Percentiles rank a stretch among this genome's conserved stretches.
Evolutionary conservation across 2,329 filamentous ascomycete genomes (phyloP).

Genomic region (Sporothrix pseudoabietina): DNA sequence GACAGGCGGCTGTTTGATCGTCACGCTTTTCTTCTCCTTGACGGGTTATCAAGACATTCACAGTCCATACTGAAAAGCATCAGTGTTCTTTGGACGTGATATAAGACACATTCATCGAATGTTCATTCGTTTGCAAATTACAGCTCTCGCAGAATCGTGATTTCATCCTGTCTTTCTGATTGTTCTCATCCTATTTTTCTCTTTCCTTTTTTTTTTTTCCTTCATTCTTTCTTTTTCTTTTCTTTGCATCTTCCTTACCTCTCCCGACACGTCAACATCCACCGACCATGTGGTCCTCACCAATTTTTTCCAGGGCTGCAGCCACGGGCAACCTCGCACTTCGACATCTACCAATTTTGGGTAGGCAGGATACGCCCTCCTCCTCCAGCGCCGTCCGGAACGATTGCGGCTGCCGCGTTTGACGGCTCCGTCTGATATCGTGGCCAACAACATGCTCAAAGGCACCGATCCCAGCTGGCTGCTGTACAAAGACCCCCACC

Average conservation of each 20-base stretch:
- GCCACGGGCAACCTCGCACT: not conserved
- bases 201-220: not conserved
- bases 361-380: not conserved
- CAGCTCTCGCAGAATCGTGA: not conserved
- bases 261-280: not conserved
- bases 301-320: not conserved
- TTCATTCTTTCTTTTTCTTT: not conserved
- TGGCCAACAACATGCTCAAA: constrained; percentile 41
- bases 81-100: too few relatives aligned
- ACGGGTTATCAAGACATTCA: not conserved
- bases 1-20: not conserved
- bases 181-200: not conserved
- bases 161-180: not conserved
- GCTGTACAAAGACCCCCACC: constrained; percentile 45
- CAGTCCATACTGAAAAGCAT: too few relatives aligned
- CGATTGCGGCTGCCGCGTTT: constrained; percentile 48
- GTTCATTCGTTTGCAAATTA: too few relatives aligned
- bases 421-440: constrained; percentile 43
- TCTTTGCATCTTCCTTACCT: not conserved
- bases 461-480: constrained; percentile 51
- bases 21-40: not conserved
- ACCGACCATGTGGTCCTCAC: constrained; percentile 6
- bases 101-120: too few relatives aligned
- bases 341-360: not conserved
- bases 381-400: constrained; percentile 38